Percentiles rank a stretch among this genome's conserved stretches.
Conservation (phyloP, 169 alveolate genomes). For the Plasmodium sp. region DNA sequence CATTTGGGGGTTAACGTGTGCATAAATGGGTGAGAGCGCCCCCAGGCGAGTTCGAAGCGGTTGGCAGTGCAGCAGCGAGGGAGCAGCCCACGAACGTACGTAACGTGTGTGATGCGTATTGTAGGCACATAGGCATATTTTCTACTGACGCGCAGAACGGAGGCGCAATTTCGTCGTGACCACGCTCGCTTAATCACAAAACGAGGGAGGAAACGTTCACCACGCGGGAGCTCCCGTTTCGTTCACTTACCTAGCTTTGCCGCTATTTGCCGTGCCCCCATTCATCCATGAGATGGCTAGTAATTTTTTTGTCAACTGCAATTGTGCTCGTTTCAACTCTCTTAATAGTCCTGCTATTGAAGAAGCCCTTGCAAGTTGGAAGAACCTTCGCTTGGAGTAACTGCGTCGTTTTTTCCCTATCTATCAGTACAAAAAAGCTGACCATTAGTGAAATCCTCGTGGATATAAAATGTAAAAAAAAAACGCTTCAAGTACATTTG, state of each 20-base stretch:
- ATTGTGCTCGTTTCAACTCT: conserved; percentile 9
- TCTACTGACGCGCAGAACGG: neutral
- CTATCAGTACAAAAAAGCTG: neutral
- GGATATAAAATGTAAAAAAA: conserved; percentile 1
- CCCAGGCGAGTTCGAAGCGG: neutral
- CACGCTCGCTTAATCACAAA: neutral
- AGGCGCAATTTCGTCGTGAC: neutral
- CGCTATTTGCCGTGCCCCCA: neutral
- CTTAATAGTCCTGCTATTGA: neutral
- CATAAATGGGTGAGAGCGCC: neutral
- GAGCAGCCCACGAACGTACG: neutral
- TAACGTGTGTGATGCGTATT: neutral
- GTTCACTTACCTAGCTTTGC: neutral
- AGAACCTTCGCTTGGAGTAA: conserved; percentile 4
- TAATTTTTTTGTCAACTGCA: neutral
- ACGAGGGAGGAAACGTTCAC: neutral
- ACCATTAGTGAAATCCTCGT: neutral
- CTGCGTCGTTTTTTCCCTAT: neutral
- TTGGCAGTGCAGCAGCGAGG: neutral
- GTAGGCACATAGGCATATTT: neutral
- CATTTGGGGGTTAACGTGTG: neutral
- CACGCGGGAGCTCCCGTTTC: neutral
- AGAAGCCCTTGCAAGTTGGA: conserved; percentile 1
- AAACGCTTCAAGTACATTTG: neutral
- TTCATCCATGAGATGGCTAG: neutral